Conservation (phyloP, 2,329 filamentous ascomycete genomes). For the Emmonsiellopsis sp. region DNA sequence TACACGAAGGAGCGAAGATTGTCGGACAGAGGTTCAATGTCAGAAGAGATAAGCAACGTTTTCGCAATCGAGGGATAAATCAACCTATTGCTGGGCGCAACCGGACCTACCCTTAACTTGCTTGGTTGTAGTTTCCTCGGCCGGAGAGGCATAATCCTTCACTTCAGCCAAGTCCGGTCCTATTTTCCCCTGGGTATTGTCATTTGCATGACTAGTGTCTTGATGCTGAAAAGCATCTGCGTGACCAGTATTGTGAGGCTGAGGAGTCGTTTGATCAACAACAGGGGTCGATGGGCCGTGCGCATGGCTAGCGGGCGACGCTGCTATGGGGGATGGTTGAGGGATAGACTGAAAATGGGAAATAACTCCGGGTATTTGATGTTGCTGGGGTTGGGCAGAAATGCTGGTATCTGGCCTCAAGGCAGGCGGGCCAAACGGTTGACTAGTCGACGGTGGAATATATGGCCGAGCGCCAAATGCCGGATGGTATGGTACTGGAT, state of each 20-base stretch:
- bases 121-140: not conserved
- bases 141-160: not conserved
- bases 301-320: too few species aligned
- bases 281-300: not conserved
- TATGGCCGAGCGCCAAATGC: not conserved
- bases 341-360: not conserved
- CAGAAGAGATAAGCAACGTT: not conserved
- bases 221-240: too few species aligned
- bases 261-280: not conserved
- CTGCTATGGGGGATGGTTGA: not conserved
- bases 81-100: slow-evolving; percentile 1
- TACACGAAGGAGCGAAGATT: not conserved
- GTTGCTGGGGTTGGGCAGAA: not conserved
- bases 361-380: too few species aligned
- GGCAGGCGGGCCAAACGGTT: slow-evolving; percentile 15
- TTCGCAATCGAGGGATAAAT: not conserved
- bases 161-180: not conserved
- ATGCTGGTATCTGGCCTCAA: slow-evolving; percentile 16
- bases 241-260: not conserved
- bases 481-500: not conserved
- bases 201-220: too few species aligned
- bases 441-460: slow-evolving; percentile 3
- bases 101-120: not conserved
- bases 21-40: not conserved
- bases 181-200: not conserved